Conservation (phyloP, 768 basidiomycete genomes). For the Auriscalpium microsporum region DNA sequence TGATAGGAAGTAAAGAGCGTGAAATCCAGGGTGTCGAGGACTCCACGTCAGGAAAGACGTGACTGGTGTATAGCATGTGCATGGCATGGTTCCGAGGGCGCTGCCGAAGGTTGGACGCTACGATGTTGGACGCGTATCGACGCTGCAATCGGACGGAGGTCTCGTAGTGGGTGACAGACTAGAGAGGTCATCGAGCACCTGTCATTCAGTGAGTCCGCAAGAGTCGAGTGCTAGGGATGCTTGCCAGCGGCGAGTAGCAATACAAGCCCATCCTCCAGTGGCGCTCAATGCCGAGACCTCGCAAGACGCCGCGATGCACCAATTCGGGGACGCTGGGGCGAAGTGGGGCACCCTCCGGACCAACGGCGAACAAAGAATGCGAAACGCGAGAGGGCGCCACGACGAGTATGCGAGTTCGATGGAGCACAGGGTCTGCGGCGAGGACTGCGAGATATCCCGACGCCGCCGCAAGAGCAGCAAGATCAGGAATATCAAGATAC, state of each 20-base stretch:
- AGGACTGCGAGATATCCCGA: slow-evolving; percentile 40
- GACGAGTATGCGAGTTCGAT: slow-evolving; percentile 50
- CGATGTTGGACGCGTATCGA: slow-evolving; percentile 39
- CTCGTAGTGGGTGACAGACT: slow-evolving; percentile 68
- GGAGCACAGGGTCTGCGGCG: slow-evolving; percentile 55
- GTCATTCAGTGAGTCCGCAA: slow-evolving; percentile 5
- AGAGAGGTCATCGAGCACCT: slow-evolving; percentile 3
- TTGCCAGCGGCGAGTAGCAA: slow-evolving; percentile 51
- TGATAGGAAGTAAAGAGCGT: slow-evolving; percentile 51
- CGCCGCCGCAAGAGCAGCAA: slow-evolving; percentile 42
- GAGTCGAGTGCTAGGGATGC: slow-evolving; percentile 15
- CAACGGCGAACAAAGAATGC: slow-evolving; percentile 55
- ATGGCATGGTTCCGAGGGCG: slow-evolving; percentile 32
- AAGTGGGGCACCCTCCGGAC: slow-evolving; percentile 45
- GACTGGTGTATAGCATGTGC: slow-evolving; percentile 37
- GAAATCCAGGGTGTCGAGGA: slow-evolving; percentile 48
- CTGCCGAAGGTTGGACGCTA: slow-evolving; percentile 47
- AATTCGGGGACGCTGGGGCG: slow-evolving; percentile 61
- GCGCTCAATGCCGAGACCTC: slow-evolving; percentile 57
- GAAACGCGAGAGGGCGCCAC: slow-evolving; percentile 60
- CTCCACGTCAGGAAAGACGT: slow-evolving; percentile 57
- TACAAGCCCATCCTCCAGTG: slow-evolving; percentile 61
- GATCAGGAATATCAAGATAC: slow-evolving; percentile 67
- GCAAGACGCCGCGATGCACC: slow-evolving; percentile 61
- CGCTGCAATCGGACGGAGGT: slow-evolving; percentile 45